A percentile compares a stretch with the other conserved stretches of the same genome.
These are phyloP conservation scores for Mycena belliarum DNA, from an alignment of 768 basidiomycete species.

Conservation along the genomic window DNA sequence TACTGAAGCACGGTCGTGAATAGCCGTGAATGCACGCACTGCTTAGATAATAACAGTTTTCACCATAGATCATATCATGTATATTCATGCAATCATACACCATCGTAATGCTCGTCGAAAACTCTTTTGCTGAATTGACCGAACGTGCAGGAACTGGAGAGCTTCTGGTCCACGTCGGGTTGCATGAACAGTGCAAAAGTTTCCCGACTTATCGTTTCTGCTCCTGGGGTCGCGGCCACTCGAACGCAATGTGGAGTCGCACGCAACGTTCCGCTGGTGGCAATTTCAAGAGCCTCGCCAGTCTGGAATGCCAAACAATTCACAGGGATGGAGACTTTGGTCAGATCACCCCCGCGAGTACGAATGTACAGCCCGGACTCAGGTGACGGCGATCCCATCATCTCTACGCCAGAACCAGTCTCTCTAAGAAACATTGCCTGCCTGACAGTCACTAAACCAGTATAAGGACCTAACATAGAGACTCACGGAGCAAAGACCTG, in stretches of 20 bases:
- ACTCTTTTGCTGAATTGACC: slow-evolving; percentile 88
- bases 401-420: slow-evolving; percentile 33
- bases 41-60: slow-evolving; percentile 21
- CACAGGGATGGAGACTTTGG: slow-evolving; percentile 83
- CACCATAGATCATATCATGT: slow-evolving; percentile 17
- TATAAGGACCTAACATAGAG: slow-evolving; percentile 21
- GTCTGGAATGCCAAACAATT: slow-evolving; percentile 95
- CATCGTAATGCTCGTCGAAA: slow-evolving; percentile 57
- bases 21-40: too few relatives aligned
- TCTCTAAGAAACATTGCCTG: slow-evolving; percentile 84
- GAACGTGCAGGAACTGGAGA: slow-evolving; percentile 75
- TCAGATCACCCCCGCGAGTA: slow-evolving; percentile 74
- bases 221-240: slow-evolving; percentile 52
- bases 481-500: slow-evolving; percentile 84
- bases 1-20: slow-evolving; percentile 21
- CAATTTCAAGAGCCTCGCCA: slow-evolving; percentile 90
- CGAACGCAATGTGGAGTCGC: slow-evolving; percentile 96
- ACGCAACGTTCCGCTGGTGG: slow-evolving; percentile 76
- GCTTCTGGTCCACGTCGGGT: slow-evolving; percentile 76
- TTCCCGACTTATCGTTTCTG: slow-evolving; percentile 67
- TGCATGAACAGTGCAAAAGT: slow-evolving; percentile 92
- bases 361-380: slow-evolving; percentile 90
- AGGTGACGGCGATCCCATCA: slow-evolving; percentile 69
- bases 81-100: slow-evolving; percentile 25
- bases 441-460: neutral